Base-by-base conservation (phyloP, 192 early-diverging fungal genomes). In the Rhizoclosmatium sp. region DNA sequence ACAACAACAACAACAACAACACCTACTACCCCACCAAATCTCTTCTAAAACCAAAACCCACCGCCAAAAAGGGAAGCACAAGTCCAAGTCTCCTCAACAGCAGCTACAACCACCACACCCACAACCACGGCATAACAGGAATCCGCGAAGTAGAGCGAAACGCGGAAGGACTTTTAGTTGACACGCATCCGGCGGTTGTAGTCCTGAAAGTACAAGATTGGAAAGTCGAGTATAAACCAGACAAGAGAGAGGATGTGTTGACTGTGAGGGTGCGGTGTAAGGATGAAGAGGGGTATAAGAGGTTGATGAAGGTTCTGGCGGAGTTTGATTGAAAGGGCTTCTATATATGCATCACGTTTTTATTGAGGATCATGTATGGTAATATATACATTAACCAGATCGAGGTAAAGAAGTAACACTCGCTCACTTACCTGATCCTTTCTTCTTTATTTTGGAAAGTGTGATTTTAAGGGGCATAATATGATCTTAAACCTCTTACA, bases 231-330 rank as follows among this genome's bases (percentile, higher is more conserved):
- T 72, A 72, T 45, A 51, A 58, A 23, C 19, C 21, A 14, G 70
- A 72, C 9, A 40, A 47, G 49, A 9, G 70, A 59, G 70, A 72
- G 41, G 70, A 72, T 41, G 54, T 72, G 31, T 72, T 72, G 54
- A 54, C 23, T 23, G 19, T 72, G 47, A 19, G 49, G 14, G 54
- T 72, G 54, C 47, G 58, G 70, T 59, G 49, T 72, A n/a, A 44
- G 19, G 70, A 72, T 58, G 70, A 72, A 3, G 54, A 72, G 39
- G 41, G 39, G 2, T 72, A 59, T 45, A 14, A 39, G 39, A 51
- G 42, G 58, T 39, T 72, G 2, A 54, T 72, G 54, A 72, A 72
- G 45, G n/a, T 59, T 10, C 39, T 72, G 49, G 49, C 70, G 21
- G 70, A 72, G 21, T 72, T 69, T 47, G 31, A 31, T 31, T 31